phyloP scores from a whole-genome alignment of 805 yeast genomes.

The Suhomyces canberraensis region DNA sequence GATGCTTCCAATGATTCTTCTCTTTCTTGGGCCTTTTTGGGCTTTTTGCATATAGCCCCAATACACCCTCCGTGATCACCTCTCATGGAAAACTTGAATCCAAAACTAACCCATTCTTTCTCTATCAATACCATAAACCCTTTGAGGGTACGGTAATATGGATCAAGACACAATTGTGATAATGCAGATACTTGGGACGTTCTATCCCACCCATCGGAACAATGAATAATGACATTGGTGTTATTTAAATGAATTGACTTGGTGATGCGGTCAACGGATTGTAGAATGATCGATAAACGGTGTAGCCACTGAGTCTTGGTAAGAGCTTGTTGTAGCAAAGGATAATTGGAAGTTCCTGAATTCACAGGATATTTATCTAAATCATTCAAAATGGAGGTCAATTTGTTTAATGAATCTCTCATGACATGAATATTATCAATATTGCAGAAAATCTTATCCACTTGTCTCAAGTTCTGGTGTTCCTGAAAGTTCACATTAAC shows the following conservation, averaged over 20 bases:
- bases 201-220: constrained; percentile 99
- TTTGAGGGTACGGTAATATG: constrained; percentile 79
- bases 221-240: constrained; percentile 83
- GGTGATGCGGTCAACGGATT: constrained; percentile 72
- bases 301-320: constrained; percentile 76
- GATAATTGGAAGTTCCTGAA: constrained; percentile 12
- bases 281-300: constrained; percentile 62
- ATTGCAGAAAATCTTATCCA: constrained; percentile 75
- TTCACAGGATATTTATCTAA: constrained; percentile 55
- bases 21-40: constrained; percentile 9
- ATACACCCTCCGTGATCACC: constrained; percentile 66
- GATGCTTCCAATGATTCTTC: background rate
- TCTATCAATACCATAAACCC: constrained; percentile 86
- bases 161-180: constrained; percentile 84
- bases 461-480: constrained; percentile 24
- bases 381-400: constrained; percentile 62
- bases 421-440: constrained; percentile 95
- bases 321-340: constrained; percentile 47
- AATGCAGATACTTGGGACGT: constrained; percentile 86
- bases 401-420: constrained; percentile 73
- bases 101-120: constrained; percentile 94
- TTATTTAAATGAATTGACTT: constrained; percentile 80
- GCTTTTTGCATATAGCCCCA: constrained; percentile 33
- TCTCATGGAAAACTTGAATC: constrained; percentile 83
- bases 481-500: constrained; percentile 3